Conservation (phyloP, 2,329 filamentous ascomycete genomes). For the Fusarium nelsonii region DNA sequence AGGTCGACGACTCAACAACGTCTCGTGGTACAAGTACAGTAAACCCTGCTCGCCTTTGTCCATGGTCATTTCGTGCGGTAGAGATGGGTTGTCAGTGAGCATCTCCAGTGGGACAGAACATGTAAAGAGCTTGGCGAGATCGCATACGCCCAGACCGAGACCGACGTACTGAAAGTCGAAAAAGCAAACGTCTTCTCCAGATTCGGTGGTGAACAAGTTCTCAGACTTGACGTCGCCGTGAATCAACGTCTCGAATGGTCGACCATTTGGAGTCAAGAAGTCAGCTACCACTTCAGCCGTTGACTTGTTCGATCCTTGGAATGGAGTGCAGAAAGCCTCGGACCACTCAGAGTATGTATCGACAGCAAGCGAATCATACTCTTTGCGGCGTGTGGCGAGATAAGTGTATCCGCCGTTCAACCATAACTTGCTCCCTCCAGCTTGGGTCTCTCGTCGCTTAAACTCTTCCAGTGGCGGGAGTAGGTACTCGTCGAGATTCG, state of each 20-base stretch:
- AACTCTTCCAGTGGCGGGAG: slow-evolving; percentile 69
- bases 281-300: slow-evolving; percentile 66
- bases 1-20: slow-evolving; percentile 47
- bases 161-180: slow-evolving; percentile 79
- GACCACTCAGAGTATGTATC: slow-evolving; percentile 69
- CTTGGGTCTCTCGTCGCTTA: slow-evolving; percentile 41
- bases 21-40: slow-evolving; percentile 62
- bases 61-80: slow-evolving; percentile 61
- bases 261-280: slow-evolving; percentile 61
- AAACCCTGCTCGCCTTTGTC: slow-evolving; percentile 62
- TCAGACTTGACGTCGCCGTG: slow-evolving; percentile 79
- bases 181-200: slow-evolving; percentile 68
- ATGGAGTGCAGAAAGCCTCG: slow-evolving; percentile 58
- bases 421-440: slow-evolving; percentile 60
- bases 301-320: slow-evolving; percentile 47
- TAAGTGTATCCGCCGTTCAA: slow-evolving; percentile 78
- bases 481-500: slow-evolving; percentile 55
- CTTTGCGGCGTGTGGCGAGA: slow-evolving; percentile 70
- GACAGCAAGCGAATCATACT: slow-evolving; percentile 63
- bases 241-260: slow-evolving; percentile 67
- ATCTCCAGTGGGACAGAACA: slow-evolving; percentile 71
- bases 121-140: slow-evolving; percentile 75
- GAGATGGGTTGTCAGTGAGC: slow-evolving; percentile 54
- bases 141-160: slow-evolving; percentile 72
- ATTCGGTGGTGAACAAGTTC: slow-evolving; percentile 70